A percentile compares a stretch with the other conserved stretches of the same genome.
Conservation (phyloP, 2,329 filamentous ascomycete genomes). For the Dothistroma septosporum region DNA sequence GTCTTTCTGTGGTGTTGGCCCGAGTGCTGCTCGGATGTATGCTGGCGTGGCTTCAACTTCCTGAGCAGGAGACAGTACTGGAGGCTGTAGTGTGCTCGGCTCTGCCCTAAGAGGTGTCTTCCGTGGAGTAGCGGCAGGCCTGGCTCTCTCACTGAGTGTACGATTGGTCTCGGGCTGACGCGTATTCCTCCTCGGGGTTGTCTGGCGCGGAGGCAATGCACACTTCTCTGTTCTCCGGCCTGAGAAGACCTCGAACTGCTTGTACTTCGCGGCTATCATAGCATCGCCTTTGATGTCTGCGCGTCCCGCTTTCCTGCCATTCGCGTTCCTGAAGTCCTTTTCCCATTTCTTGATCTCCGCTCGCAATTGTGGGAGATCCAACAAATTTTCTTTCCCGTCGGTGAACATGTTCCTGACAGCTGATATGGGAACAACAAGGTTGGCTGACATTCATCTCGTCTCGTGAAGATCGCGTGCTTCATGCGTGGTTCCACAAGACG, state of each 20-base stretch:
- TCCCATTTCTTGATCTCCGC: conserved; percentile 72
- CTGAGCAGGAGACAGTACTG: conserved; percentile 17
- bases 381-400: conserved; percentile 12
- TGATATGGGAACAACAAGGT: neutral
- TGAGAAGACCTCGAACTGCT: neutral
- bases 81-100: neutral
- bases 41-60: conserved; percentile 34
- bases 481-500: neutral
- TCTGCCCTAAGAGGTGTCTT: conserved; percentile 19
- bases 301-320: conserved; percentile 63
- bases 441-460: neutral
- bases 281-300: conserved; percentile 73
- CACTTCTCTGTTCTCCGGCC: conserved; percentile 47
- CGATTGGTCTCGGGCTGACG: conserved; percentile 12
- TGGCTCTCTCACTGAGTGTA: conserved; percentile 16
- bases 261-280: conserved; percentile 58
- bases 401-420: conserved; percentile 11
- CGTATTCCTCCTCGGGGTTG: conserved; percentile 23
- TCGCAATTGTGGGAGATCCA: conserved; percentile 46
- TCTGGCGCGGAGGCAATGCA: conserved; percentile 41
- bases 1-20: conserved; percentile 75
- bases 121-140: conserved; percentile 17
- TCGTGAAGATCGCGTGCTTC: neutral
- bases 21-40: conserved; percentile 45
- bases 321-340: conserved; percentile 57